These are phyloP conservation scores for Suillus occidentalis DNA, from an alignment of 768 basidiomycete species.

Conservation along the genomic window DNA sequence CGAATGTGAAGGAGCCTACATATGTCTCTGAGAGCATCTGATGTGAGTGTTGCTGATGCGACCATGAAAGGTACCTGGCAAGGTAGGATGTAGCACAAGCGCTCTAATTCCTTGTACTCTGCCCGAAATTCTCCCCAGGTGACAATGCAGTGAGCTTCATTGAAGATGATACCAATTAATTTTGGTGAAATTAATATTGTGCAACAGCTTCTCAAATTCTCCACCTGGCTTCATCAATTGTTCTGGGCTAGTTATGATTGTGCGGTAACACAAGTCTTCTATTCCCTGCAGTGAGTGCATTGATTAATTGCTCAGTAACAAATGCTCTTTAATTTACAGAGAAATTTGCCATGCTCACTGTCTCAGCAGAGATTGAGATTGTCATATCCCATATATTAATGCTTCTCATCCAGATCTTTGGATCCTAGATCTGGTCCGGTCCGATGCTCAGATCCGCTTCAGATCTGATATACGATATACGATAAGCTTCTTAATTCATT, in stretches of 20 bases:
- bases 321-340: too few species aligned
- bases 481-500: too few species aligned
- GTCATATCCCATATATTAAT: too few species aligned
- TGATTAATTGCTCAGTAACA: too few species aligned
- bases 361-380: too few species aligned
- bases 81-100: slow-evolving; percentile 16
- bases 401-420: too few species aligned
- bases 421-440: too few species aligned
- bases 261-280: too few species aligned
- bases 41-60: slow-evolving; percentile 22
- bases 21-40: slow-evolving; percentile 5
- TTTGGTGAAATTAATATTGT: slow-evolving; percentile 7
- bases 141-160: slow-evolving; percentile 21
- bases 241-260: slow-evolving; percentile 13
- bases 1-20: slow-evolving; percentile 1
- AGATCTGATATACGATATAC: too few species aligned
- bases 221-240: slow-evolving; percentile 14
- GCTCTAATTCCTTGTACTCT: neutral
- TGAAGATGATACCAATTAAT: slow-evolving; percentile 19
- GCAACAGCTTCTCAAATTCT: slow-evolving; percentile 14
- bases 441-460: too few species aligned
- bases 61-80: slow-evolving; percentile 13
- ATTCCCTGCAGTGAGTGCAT: too few species aligned
- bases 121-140: slow-evolving; percentile 1
- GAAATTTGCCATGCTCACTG: too few species aligned